Conservation (phyloP, 2,329 filamentous ascomycete species). For the Cercospora nicotianae region DNA sequence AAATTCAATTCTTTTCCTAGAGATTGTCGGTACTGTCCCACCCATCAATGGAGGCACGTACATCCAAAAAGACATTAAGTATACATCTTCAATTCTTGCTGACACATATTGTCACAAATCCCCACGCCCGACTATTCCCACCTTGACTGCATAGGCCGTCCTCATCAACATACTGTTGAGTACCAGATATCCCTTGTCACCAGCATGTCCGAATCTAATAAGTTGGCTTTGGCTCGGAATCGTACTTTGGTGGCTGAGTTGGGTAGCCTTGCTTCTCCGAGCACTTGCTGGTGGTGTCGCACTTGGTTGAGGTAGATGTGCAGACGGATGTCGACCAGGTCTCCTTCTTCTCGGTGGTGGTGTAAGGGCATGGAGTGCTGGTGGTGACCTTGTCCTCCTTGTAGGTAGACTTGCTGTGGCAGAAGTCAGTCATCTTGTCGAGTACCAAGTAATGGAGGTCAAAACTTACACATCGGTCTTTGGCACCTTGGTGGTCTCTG, state of each 20-base stretch:
- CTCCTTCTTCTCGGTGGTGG: constrained; percentile 11
- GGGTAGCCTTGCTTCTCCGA: constrained; percentile 15
- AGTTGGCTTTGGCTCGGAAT: constrained; percentile 6
- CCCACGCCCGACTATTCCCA: neutral
- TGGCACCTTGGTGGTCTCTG: constrained; percentile 14
- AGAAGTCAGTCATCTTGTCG: neutral
- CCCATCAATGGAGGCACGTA: neutral
- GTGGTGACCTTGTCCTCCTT: constrained; percentile 15
- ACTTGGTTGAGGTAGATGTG: constrained; percentile 20
- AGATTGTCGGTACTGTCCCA: neutral
- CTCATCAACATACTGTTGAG: neutral
- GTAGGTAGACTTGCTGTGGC: constrained; percentile 11
- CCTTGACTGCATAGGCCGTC: neutral
- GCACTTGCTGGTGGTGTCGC: constrained; percentile 13
- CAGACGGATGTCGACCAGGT: constrained; percentile 18
- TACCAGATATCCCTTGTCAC: neutral
- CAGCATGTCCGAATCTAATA: neutral
- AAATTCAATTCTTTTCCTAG: neutral
- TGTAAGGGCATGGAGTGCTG: constrained; percentile 17
- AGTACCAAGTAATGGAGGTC: neutral
- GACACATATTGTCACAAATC: neutral
- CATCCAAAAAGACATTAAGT: constrained; percentile 1
- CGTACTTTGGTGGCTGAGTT: constrained; percentile 9
- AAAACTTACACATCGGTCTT: constrained; percentile 14
- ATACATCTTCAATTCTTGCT: neutral